Base-by-base conservation (phyloP, 192 early-diverging fungal genomes). In the Phycomyces blakesleeanus region DNA sequence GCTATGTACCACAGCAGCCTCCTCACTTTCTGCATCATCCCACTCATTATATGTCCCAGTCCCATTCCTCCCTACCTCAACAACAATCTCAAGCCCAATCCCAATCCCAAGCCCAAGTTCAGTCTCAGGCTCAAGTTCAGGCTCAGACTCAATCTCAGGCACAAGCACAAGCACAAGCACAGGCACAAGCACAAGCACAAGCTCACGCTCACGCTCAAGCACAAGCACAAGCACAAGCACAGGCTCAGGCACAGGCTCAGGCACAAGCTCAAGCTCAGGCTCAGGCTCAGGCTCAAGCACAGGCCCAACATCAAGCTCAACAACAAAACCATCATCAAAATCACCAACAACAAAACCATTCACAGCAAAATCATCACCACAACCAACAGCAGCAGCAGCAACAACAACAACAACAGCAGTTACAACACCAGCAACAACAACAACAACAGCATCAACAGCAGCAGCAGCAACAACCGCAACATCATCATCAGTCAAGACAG, bases 41-140 rank as follows among this genome's bases (percentile, higher is more conserved):
- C 25, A 61, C 59, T 10, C 60, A 57, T n/a, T 50, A 59, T 27
- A 47, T 40, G 49, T 50, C 60, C 2, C 39, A 34, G 49, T 50
- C 60, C 2, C 39, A 34, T 0, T 12, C 29, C 16, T 56, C 29
- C 20, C 42, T 41, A 16, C 56, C 27, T 21, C 21, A 38, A 0
- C 56, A 57, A 12, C 61, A 52, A 54, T 34, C 29, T 1, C 38
- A 27, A 27, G 11, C 34, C 14, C 27, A 41, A 25, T 20, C 22
- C 2, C 50, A 22, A 24, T 9, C 7, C 4, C 18, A 16, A n/a
- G 16, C 38, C 5, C 56, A 68, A n/a, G 59, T 44, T 55, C 59
- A 68, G 11, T 9, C 27, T 25, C 26, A 55, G 15, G 53, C 16
- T 34, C 29, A 34, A n/a, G 16, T 1, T 15, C 51, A 14, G 10